phyloP scores from a whole-genome alignment of 176 grass and related monocot genomes.

The Lolium rigidum region DNA sequence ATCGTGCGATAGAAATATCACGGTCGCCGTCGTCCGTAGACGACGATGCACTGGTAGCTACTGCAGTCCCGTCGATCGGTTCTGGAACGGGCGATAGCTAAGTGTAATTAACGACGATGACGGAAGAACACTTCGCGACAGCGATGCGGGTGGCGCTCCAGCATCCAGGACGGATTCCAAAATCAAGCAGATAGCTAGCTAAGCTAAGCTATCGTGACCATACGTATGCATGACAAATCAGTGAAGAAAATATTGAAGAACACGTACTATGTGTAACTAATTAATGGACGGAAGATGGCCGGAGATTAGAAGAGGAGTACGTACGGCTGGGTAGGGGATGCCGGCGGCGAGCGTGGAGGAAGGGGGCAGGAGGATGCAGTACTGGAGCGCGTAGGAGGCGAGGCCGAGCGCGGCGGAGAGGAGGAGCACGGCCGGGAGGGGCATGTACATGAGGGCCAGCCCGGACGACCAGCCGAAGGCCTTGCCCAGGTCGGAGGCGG shows the following conservation, averaged over 20 bases:
- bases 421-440: constrained; percentile 68
- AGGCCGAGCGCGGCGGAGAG: constrained; percentile 62
- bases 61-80: background rate
- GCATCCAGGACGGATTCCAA: background rate
- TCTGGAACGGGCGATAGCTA: background rate
- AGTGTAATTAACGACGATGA: background rate
- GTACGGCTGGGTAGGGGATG: constrained; percentile 69
- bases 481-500: constrained; percentile 95
- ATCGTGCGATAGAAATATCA: background rate
- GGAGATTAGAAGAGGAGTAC: background rate
- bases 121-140: background rate
- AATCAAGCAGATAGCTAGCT: background rate
- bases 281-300: background rate
- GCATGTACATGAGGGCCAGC: constrained; percentile 73
- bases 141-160: background rate
- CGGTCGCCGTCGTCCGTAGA: background rate
- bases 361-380: constrained; percentile 57
- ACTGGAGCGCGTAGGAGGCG: constrained; percentile 74
- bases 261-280: background rate
- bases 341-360: constrained; percentile 37
- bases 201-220: background rate
- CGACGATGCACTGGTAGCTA: background rate
- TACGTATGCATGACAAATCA: background rate
- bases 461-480: constrained; percentile 81
- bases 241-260: background rate